Base-by-base conservation (phyloP, 768 basidiomycete genomes). In the Leccinum boreale region DNA sequence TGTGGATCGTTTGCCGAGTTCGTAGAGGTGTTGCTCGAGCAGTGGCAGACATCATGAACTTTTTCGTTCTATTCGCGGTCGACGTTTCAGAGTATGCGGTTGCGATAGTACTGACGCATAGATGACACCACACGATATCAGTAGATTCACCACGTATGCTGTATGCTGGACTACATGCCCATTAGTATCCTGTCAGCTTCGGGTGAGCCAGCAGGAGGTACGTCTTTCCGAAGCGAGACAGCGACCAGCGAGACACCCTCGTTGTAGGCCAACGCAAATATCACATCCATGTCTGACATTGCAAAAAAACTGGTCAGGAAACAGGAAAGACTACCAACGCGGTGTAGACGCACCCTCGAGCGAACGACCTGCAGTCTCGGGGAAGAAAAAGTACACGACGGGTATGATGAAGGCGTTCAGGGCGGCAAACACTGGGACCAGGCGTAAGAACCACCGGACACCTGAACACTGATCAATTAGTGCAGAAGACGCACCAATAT, bases 361-460 rank as follows among this genome's bases (percentile, higher is more conserved):
- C 0, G 82, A 84, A 45, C 82, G 79, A 24, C 82, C 81, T 17
- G 83, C 79, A 3, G 84, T 85, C 71, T 85, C 84, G 58, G 76
- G 84, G 72, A 85, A 84, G 73, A 82, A 85, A 51, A 83, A 65
- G 64, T 85, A 86, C 3, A 85, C 81, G 15, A 79, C 62, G 21
- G 83, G 83, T 29, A 84, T 73, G 56, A 85, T 81, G 52, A 81
- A 74, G 4, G 83, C 82, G 58, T 85, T 85, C 49, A 85, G 65
- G 0, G 75, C 74, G 0, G 84, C 84, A 61, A 85, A 85, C 21
- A 85, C 78, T 79, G 31, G 14, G 51, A 24, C 0, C 3, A 2
- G 2, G 2, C 0, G 10, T 57, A 50, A 61, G 50, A 15, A 19
- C 4, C 15, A 6, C 28, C 28, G 29, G 29, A 31, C 11, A 39